Conservation (phyloP, 1,139 yeast genomes). For the Nadsonia starkeyi-henricii region DNA sequence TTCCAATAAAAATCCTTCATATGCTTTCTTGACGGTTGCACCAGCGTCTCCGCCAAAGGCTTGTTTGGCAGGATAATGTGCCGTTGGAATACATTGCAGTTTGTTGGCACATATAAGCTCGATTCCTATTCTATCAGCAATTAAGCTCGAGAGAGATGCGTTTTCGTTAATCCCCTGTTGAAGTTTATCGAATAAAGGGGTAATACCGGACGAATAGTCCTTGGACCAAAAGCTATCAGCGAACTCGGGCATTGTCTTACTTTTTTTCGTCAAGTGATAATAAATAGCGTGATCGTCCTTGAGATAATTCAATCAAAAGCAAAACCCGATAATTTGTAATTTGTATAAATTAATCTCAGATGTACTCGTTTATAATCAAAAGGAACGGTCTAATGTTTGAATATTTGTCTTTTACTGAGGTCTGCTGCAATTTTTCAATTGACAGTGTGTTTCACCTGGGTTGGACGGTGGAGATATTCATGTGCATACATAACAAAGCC, state of each 20-base stretch:
- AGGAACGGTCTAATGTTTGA: no score
- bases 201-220: conserved; percentile 47
- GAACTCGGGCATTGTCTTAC: conserved; percentile 4
- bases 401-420: no score
- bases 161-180: conserved; percentile 58
- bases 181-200: conserved; percentile 46
- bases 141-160: conserved; percentile 44
- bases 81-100: conserved; percentile 28
- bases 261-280: no score
- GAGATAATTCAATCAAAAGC: no score
- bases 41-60: conserved; percentile 30
- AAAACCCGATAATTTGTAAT: no score
- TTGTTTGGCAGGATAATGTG: conserved; percentile 14
- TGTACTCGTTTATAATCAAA: no score
- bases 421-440: no score
- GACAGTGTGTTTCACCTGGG: no score
- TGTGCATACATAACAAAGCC: no score
- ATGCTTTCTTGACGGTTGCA: conserved; percentile 38
- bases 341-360: no score
- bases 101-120: conserved; percentile 50
- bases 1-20: conserved; percentile 34
- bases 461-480: no score
- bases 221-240: conserved; percentile 50
- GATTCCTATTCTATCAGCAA: conserved; percentile 49
- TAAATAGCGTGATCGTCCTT: no score